phyloP scores from a whole-genome alignment of 345 rosid genomes.

The Conringia planisiliqua region DNA sequence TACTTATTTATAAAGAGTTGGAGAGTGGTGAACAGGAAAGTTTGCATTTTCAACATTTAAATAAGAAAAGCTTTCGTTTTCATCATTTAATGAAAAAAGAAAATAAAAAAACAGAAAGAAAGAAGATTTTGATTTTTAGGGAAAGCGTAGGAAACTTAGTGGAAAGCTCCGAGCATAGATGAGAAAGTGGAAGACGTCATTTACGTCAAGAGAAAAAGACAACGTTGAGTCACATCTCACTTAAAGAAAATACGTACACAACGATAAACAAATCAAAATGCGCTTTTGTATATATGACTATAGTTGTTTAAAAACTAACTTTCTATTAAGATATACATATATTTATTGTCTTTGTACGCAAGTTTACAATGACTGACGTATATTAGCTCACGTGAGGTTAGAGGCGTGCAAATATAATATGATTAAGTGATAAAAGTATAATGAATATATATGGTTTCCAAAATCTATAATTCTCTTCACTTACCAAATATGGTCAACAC shows the following conservation, averaged over 20 bases:
- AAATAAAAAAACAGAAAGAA: too few relatives aligned
- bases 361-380: background rate
- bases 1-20: background rate
- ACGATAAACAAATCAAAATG: background rate
- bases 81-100: background rate
- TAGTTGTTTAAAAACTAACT: background rate
- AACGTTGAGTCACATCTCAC: slow-evolving; percentile 16
- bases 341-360: background rate
- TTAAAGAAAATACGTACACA: background rate
- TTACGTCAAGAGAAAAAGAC: slow-evolving; percentile 25
- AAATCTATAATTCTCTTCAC: background rate
- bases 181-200: slow-evolving; percentile 33
- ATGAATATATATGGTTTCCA: background rate
- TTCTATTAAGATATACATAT: background rate
- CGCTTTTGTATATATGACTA: background rate
- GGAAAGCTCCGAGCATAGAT: slow-evolving; percentile 14
- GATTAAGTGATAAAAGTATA: background rate
- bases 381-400: background rate
- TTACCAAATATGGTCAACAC: background rate
- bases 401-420: background rate
- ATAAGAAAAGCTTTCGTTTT: background rate
- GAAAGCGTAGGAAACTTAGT: slow-evolving; percentile 19
- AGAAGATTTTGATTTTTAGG: background rate
- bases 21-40: slow-evolving; percentile 15
- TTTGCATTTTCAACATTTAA: background rate